These are phyloP conservation scores for Tetraselmis chui DNA, from an alignment of 139 green algal genomes.

Conservation along the genomic window DNA sequence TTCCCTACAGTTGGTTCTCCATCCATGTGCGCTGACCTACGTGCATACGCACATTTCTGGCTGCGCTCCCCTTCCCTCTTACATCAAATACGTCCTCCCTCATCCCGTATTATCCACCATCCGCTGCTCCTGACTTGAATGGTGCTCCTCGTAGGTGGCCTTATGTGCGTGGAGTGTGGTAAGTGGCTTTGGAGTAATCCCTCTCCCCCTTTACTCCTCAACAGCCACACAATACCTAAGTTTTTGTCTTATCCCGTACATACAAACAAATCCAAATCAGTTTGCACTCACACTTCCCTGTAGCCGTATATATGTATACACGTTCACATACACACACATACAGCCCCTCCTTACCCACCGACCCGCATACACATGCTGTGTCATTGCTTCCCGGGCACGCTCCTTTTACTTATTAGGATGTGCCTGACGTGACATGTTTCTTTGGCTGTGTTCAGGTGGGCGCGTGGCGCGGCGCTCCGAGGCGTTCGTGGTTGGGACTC, in stretches of 20 bases:
- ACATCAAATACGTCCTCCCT: background rate
- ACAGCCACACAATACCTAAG: too few species aligned
- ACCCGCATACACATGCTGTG: background rate
- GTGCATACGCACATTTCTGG: too few species aligned
- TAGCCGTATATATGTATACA: too few species aligned
- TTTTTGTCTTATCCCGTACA: too few species aligned
- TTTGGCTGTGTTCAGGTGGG: background rate
- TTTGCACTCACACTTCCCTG: too few species aligned
- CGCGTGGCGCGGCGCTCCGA: background rate
- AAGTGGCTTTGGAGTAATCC: too few species aligned
- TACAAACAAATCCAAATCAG: too few species aligned
- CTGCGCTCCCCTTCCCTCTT: too few species aligned
- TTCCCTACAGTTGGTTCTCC: too few species aligned
- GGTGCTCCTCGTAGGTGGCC: background rate
- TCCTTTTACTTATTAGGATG: background rate
- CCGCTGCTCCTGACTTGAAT: background rate
- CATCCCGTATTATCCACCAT: background rate
- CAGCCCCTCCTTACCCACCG: background rate
- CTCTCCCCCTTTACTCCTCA: too few species aligned
- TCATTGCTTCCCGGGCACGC: background rate
- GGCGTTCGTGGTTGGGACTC: background rate
- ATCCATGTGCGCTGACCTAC: too few species aligned
- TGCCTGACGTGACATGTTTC: background rate
- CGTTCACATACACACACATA: too few species aligned
- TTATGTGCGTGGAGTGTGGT: background rate